Conservation (phyloP, 1,139 yeast genomes). For the Debaryomyces robertsiae region DNA sequence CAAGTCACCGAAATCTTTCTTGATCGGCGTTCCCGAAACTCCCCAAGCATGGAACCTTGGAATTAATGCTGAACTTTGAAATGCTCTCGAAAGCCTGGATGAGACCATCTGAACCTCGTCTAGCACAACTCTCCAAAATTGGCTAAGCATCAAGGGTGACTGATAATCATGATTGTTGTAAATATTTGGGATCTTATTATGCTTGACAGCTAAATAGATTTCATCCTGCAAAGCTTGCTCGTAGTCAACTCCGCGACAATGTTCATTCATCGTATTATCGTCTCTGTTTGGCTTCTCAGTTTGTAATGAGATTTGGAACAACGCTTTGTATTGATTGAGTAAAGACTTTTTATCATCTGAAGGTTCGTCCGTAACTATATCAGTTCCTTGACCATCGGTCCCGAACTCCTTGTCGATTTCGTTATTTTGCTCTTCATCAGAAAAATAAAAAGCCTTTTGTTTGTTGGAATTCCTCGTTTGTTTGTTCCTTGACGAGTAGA, state of each 20-base stretch:
- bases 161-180: conserved; percentile 53
- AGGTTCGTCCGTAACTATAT: not conserved
- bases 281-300: conserved; percentile 33
- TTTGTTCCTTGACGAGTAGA: conserved; percentile 62
- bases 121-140: conserved; percentile 85
- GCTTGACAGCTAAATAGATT: conserved; percentile 34
- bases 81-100: conserved; percentile 70
- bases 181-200: conserved; percentile 30
- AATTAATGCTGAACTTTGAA: conserved; percentile 74
- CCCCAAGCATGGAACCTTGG: conserved; percentile 95
- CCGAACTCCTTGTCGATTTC: conserved; percentile 9
- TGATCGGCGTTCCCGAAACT: conserved; percentile 92
- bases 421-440: conserved; percentile 16
- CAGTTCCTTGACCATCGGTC: conserved; percentile 8
- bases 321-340: conserved; percentile 27
- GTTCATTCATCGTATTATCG: conserved; percentile 25
- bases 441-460: conserved; percentile 14
- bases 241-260: conserved; percentile 34
- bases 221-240: conserved; percentile 43
- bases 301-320: conserved; percentile 33
- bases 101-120: conserved; percentile 97
- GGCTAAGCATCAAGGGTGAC: conserved; percentile 80
- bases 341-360: conserved; percentile 16
- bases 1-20: conserved; percentile 64
- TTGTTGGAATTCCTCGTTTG: conserved; percentile 46